Percentiles rank a stretch among this genome's conserved stretches.
These are phyloP conservation scores for Cercospora zeae-maydis DNA, from an alignment of 2,329 filamentous ascomycete genomes.

Conservation along the genomic window DNA sequence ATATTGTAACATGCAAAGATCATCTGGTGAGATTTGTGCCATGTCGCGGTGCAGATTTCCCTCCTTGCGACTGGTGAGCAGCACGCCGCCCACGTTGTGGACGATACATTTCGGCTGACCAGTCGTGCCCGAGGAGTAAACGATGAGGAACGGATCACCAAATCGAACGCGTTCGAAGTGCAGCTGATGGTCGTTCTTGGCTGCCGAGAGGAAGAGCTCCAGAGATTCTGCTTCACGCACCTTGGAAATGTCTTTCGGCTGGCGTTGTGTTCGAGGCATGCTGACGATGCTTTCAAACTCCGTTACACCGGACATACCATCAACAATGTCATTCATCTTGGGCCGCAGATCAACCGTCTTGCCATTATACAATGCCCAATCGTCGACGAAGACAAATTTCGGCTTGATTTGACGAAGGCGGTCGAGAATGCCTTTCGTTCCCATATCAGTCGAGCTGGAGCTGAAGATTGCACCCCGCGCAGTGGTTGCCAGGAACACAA, in stretches of 20 bases:
- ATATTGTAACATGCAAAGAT: slow-evolving; percentile 53
- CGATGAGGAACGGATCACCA: slow-evolving; percentile 69
- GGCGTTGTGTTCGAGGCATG: slow-evolving; percentile 60
- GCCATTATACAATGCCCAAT: slow-evolving; percentile 74
- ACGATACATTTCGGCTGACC: slow-evolving; percentile 83
- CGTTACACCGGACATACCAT: slow-evolving; percentile 57
- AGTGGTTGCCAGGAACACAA: slow-evolving; percentile 65
- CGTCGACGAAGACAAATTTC: slow-evolving; percentile 79
- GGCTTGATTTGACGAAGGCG: slow-evolving; percentile 71
- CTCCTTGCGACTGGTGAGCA: slow-evolving; percentile 63
- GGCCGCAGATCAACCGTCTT: slow-evolving; percentile 66
- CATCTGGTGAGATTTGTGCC: slow-evolving; percentile 31
- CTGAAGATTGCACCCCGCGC: slow-evolving; percentile 73
- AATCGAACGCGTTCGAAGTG: slow-evolving; percentile 63
- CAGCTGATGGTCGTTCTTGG: slow-evolving; percentile 40
- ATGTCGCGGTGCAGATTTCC: slow-evolving; percentile 51
- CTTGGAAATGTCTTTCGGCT: slow-evolving; percentile 55
- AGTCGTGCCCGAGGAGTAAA: slow-evolving; percentile 74
- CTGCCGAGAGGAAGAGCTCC: slow-evolving; percentile 41
- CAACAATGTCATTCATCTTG: slow-evolving; percentile 67
- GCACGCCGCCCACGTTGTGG: slow-evolving; percentile 65
- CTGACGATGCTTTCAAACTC: slow-evolving; percentile 63
- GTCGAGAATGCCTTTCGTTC: slow-evolving; percentile 71
- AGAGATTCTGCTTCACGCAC: slow-evolving; percentile 51
- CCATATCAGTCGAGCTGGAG: slow-evolving; percentile 73